Base-by-base conservation (phyloP, 352 stramenopile species). In the Pythium coloratum region DNA sequence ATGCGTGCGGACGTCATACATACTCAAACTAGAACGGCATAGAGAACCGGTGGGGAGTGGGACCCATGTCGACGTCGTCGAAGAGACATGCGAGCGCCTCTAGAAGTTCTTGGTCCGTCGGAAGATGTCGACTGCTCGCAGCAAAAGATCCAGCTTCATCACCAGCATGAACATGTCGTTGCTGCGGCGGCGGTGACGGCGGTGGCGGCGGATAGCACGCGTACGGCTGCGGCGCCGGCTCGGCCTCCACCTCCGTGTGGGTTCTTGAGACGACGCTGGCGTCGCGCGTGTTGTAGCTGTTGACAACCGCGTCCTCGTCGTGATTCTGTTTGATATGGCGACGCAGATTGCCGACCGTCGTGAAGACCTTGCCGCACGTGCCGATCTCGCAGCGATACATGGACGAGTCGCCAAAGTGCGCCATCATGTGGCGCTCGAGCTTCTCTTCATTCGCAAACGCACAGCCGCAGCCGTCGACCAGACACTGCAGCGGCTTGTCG, bases 291-390 rank as follows among this genome's bases (percentile, higher is more conserved):
- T 34, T 59, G 60, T 26, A 16, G 26, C 30, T 34, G 18, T 57
- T 28, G 44, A 18, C 8, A 13, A 34, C 13, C 3, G 13, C 42
- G 9, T 18, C n/a, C 33, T 55, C 49, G 62, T 75, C 34, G 55
- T 70, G 57, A 36, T 59, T 55, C 32, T 71, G 57, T 40, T 58
- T 55, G 40, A 62, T 56, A 33, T 71, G 65, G 12, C 65, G 57
- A 20, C 55, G 47, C 40, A 60, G 74, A 66, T 89, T 89, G 42
- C 81, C 81, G 2, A 74, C 69, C 8, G 81, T 88, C 62, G 76
- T 89, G 56, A 88, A 89, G 1, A 76, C 83, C 68, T 86, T 86
- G 61, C 71, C 74, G 55, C 81, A 89, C 20, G 69, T 69, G 26
- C 30, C 36, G n/a, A 59, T 54, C 26, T 67, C 69, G 64, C 80